Base-by-base conservation (phyloP, 2,329 filamentous ascomycete genomes). In the Rhinocladiella similis region DNA sequence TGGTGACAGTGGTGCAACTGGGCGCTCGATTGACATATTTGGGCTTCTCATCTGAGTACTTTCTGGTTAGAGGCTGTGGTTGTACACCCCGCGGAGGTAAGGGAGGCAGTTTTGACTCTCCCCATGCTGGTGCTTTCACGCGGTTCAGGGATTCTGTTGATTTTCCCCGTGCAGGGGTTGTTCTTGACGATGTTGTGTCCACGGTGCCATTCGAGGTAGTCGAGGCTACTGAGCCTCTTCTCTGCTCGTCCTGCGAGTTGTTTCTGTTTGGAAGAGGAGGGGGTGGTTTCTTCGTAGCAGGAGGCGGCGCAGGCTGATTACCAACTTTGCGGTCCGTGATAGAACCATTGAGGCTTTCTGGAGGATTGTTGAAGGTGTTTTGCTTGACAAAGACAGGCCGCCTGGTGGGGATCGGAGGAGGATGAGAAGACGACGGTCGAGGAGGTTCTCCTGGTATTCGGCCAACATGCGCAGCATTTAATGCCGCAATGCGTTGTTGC, bases 111-210 rank as follows among this genome's bases (percentile, higher is more conserved):
- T 77, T 75, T 13, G 76, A 69, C 47, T 82, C 78, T 57, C 83
- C 81, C 70, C 79, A 86, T 46, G 78, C 77, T 9, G 84, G 83
- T 5, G 83, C 80, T 64, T 78, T 77, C 47, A 81, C 70, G 42
- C 73, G 70, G 55, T 71, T 69, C 20, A 69, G 63, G 36, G 68
- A 70, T 20, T 70, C 66, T 20, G 60, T 69, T 36, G 65, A 67
- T 48, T 65, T 65, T 27, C 59, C 61, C 18, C 65, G 56, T 42
- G 51, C 55, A 19, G 60, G 50, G 12, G 54, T 56, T 9, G 54
- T 53, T 29, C 18, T 52, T 38, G 58, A 52, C n/a, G 54, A 48
- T 12, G 22, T 38, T n/a, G 43, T 50, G 38, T 70, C 69, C 35
- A 70, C 75, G 20, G 75, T 72, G 49, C 73, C 75, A 36, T 74